These are phyloP conservation scores for Bipolaris zeicola DNA, from an alignment of 2,329 filamentous ascomycete species.

Conservation along the genomic window DNA sequence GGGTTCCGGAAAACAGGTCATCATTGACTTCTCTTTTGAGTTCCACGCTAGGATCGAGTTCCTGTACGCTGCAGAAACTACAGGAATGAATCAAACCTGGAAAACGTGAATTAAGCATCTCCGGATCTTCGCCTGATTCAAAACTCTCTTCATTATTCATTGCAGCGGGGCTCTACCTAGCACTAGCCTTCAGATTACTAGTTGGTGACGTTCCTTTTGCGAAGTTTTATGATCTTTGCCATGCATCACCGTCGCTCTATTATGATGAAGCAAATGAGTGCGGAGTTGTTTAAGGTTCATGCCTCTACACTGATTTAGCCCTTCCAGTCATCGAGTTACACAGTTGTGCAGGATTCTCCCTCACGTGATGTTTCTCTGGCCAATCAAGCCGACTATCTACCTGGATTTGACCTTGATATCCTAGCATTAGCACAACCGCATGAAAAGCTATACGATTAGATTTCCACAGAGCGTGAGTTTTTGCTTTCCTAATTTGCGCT, in stretches of 20 bases:
- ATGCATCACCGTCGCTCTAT: neutral
- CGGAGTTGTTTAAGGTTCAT: neutral
- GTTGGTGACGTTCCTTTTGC: neutral
- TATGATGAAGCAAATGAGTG: neutral
- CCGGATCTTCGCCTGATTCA: neutral
- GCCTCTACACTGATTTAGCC: neutral
- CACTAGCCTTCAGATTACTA: neutral
- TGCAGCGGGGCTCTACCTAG: neutral
- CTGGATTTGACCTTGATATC: neutral
- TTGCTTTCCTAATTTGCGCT: too few relatives aligned
- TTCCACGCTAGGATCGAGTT: too few relatives aligned
- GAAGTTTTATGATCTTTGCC: neutral
- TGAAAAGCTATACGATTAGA: too few relatives aligned
- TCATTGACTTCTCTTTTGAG: too few relatives aligned
- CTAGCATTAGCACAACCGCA: neutral
- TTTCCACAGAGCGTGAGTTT: too few relatives aligned
- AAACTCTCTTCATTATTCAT: neutral
- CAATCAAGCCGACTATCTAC: neutral
- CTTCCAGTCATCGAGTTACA: neutral
- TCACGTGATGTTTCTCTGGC: neutral
- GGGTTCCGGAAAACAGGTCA: too few relatives aligned
- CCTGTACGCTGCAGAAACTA: too few relatives aligned
- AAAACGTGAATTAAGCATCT: too few relatives aligned
- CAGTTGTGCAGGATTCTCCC: neutral
- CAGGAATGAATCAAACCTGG: too few relatives aligned